A percentile compares a stretch with the other conserved stretches of the same genome.
Evolutionary conservation across 768 basidiomycete genomes (phyloP).

Genomic region (Peribolospora baueri): DNA sequence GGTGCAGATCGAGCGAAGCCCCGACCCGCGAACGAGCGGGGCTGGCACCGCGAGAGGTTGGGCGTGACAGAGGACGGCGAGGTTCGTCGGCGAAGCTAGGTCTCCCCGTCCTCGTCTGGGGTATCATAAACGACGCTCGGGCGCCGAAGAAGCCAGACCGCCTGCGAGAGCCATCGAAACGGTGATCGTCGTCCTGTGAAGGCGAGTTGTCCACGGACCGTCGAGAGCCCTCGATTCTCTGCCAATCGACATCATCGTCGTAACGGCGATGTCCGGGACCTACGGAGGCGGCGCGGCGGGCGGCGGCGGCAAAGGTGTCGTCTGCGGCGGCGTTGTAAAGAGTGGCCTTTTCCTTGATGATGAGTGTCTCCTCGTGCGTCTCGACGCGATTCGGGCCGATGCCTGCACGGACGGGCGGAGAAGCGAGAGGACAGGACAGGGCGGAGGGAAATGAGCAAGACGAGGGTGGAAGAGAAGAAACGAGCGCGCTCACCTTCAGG

Average conservation of each 20-base stretch:
- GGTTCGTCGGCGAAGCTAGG: not conserved
- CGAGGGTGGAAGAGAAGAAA: not conserved
- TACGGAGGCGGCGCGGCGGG: constrained; percentile 29
- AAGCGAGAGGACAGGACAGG: not conserved
- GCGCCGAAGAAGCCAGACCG: constrained; percentile 1
- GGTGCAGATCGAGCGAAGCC: too few species aligned
- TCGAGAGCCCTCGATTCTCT: too few species aligned
- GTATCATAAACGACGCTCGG: too few species aligned
- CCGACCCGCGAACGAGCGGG: too few species aligned
- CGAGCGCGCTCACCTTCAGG: constrained; percentile 42
- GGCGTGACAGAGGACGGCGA: not conserved
- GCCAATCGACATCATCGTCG: too few species aligned
- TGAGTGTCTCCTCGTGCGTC: constrained; percentile 47
- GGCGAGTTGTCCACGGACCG: too few species aligned
- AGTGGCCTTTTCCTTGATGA: constrained; percentile 44
- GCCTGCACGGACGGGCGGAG: constrained; percentile 16
- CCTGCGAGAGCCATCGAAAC: not conserved
- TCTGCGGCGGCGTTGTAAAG: constrained; percentile 40
- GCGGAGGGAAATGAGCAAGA: not conserved
- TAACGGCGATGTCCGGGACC: constrained; percentile 19
- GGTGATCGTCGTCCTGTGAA: not conserved
- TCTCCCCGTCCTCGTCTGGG: too few species aligned
- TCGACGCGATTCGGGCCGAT: constrained; percentile 52
- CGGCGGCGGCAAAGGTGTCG: constrained; percentile 18
- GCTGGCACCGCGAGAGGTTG: not conserved